These are phyloP conservation scores for Podospora pseudocomata DNA, from an alignment of 495 filamentous ascomycete genomes.

Conservation along the genomic window DNA sequence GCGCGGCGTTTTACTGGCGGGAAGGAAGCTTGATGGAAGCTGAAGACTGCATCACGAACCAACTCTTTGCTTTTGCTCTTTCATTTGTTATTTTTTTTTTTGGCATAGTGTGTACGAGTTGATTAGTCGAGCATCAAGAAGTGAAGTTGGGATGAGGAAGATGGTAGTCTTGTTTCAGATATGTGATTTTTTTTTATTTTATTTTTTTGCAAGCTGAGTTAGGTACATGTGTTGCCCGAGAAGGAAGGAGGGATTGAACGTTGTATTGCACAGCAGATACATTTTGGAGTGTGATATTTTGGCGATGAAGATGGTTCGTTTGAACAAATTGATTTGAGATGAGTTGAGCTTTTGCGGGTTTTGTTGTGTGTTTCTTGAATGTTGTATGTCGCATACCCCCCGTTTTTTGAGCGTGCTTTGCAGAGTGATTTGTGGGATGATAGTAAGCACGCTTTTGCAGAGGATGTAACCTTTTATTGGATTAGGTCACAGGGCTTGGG, in stretches of 20 bases:
- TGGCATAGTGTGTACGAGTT: background rate
- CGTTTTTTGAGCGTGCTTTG: background rate
- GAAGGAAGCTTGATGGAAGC: background rate
- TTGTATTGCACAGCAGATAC: background rate
- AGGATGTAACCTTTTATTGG: too few species aligned
- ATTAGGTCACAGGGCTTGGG: too few species aligned
- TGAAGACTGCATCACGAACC: conserved; percentile 21
- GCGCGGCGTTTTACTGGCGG: conserved; percentile 26
- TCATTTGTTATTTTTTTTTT: background rate
- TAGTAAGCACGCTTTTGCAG: too few species aligned
- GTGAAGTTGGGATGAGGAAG: background rate
- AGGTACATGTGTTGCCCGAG: background rate
- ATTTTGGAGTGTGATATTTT: background rate
- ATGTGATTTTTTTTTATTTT: background rate
- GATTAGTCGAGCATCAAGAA: background rate
- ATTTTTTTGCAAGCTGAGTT: background rate
- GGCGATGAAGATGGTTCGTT: background rate
- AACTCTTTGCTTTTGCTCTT: background rate
- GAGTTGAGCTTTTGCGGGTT: background rate
- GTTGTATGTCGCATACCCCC: background rate
- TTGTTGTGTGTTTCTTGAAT: background rate
- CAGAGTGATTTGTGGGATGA: background rate
- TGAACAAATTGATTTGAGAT: background rate
- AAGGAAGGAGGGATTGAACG: background rate
- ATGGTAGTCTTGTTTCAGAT: background rate